Evolutionary conservation across 2,329 filamentous ascomycete species (phyloP).

Genomic region (Botrytis porri): DNA sequence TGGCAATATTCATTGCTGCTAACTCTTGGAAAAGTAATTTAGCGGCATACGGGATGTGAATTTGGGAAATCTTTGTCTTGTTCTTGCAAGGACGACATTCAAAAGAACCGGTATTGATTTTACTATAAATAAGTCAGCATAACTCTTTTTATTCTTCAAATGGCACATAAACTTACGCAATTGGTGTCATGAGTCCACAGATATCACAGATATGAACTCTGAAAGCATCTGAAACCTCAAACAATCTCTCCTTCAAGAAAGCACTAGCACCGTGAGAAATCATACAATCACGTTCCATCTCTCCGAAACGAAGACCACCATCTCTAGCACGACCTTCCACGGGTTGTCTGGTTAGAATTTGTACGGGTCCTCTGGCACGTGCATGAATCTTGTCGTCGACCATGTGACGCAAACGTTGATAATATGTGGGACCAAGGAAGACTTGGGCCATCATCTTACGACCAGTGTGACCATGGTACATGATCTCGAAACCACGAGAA

Average conservation of each 20-base stretch:
- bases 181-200: constrained; percentile 97
- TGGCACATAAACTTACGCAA: constrained; percentile 70
- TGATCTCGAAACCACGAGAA: constrained; percentile 93
- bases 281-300: constrained; percentile 99
- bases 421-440: constrained; percentile 97
- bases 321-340: constrained; percentile 98
- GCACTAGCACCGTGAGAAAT: constrained; percentile 98
- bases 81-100: constrained; percentile 98
- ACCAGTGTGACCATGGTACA: constrained; percentile 98
- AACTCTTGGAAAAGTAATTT: constrained; percentile 98
- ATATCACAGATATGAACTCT: constrained; percentile 98
- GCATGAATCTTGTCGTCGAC: constrained; percentile 99
- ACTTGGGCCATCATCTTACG: constrained; percentile 90
- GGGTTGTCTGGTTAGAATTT: constrained; percentile 95
- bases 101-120: constrained; percentile 92
- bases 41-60: constrained; percentile 95
- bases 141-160: not conserved
- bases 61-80: constrained; percentile 97
- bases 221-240: constrained; percentile 97
- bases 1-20: constrained; percentile 96
- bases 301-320: constrained; percentile 97
- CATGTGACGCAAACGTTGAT: constrained; percentile 98
- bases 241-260: constrained; percentile 95
- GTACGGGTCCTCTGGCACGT: constrained; percentile 91
- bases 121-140: constrained; percentile 50